A percentile compares a stretch with the other conserved stretches of the same genome.
These are phyloP conservation scores for Colletotrichum tropicale DNA, from an alignment of 2,329 filamentous ascomycete genomes.

Conservation along the genomic window DNA sequence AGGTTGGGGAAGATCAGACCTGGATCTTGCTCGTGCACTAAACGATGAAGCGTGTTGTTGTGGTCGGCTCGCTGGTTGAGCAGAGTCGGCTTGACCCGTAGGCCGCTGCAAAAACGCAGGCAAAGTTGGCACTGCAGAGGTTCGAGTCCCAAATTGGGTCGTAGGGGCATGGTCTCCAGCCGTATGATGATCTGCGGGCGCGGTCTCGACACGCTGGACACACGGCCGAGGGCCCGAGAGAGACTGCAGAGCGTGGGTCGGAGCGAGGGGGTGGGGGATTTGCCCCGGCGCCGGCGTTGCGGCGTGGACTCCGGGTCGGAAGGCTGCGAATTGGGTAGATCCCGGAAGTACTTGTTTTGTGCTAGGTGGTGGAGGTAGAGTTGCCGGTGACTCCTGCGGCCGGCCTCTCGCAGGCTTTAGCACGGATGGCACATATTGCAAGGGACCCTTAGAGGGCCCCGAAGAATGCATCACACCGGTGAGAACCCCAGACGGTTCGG, in stretches of 20 bases:
- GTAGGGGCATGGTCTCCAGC: not conserved
- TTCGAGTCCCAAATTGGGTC: fast-evolving
- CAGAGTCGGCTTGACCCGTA: not conserved
- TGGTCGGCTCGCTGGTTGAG: not conserved
- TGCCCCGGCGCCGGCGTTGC: not conserved
- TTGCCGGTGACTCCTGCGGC: not conserved
- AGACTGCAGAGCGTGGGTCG: not conserved
- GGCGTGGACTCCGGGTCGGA: not conserved
- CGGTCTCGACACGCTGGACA: conserved; percentile 4
- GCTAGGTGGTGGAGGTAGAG: not conserved
- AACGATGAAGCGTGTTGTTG: not conserved
- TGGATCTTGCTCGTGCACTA: not conserved
- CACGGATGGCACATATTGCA: conserved; percentile 29
- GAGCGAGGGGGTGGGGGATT: not conserved
- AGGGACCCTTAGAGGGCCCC: not conserved
- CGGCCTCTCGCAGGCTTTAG: conserved; percentile 31
- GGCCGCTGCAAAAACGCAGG: conserved; percentile 1
- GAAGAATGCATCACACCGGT: not conserved
- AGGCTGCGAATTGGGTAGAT: not conserved
- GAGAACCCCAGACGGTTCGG: not conserved
- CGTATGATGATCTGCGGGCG: not conserved
- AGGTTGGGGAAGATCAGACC: not conserved
- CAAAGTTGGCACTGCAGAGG: not conserved
- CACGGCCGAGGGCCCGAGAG: not conserved
- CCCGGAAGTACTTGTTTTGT: not conserved